A percentile compares a stretch with the other conserved stretches of the same genome.
phyloP scores from a whole-genome alignment of 306 rosid species.

The Rosa multiflora region DNA sequence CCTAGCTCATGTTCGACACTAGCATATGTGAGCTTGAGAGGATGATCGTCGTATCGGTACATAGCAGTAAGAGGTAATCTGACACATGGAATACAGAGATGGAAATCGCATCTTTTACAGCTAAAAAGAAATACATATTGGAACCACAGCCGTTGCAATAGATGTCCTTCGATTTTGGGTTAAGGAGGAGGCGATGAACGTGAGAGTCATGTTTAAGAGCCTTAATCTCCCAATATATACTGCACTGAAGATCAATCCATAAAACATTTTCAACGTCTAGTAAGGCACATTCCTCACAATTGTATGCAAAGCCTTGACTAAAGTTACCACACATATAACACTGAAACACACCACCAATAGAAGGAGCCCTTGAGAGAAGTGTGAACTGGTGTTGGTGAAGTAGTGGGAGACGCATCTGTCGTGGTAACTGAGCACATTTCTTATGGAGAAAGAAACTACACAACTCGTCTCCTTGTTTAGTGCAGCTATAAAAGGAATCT shows the following conservation, averaged over 20 bases:
- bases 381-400: background rate
- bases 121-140: background rate
- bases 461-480: background rate
- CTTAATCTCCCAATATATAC: background rate
- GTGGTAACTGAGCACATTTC: background rate
- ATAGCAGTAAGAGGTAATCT: background rate
- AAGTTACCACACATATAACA: background rate
- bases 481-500: background rate
- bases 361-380: background rate
- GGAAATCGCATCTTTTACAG: background rate
- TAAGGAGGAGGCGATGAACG: background rate
- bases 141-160: background rate
- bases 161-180: too few relatives aligned
- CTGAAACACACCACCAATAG: background rate
- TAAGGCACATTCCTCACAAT: background rate
- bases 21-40: conserved; percentile 5
- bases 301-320: background rate
- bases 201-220: background rate
- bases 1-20: background rate
- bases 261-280: background rate
- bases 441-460: background rate
- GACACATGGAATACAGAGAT: background rate
- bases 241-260: background rate
- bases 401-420: background rate
- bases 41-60: conserved; percentile 2